These are phyloP conservation scores for Exophiala spinifera DNA, from an alignment of 2,329 filamentous ascomycete species.

Conservation along the genomic window DNA sequence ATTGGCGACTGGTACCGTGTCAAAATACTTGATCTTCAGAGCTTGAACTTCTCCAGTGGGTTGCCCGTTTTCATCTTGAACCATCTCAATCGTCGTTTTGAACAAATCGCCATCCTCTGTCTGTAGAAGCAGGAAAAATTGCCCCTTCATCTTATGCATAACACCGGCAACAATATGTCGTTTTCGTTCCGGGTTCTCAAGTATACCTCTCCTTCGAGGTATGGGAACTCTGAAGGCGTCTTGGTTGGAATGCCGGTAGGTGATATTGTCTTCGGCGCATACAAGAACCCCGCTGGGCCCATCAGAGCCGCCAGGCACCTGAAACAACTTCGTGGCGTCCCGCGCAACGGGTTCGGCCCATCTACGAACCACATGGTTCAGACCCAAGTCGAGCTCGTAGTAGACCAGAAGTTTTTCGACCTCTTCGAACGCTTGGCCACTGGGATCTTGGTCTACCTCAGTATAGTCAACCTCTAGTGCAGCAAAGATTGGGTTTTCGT, in stretches of 20 bases:
- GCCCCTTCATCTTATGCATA: conserved; percentile 96
- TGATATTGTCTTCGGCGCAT: conserved; percentile 90
- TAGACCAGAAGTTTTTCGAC: conserved; percentile 90
- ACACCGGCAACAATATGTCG: conserved; percentile 83
- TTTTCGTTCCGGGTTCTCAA: conserved; percentile 89
- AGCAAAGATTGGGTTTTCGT: conserved; percentile 95
- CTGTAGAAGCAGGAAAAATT: conserved; percentile 96
- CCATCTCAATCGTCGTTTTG: conserved; percentile 91
- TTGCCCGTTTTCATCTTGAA: conserved; percentile 73
- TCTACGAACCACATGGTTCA: conserved; percentile 95
- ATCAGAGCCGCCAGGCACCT: conserved; percentile 89
- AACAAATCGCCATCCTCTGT: conserved; percentile 98
- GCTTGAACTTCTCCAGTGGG: conserved; percentile 76
- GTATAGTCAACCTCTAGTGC: conserved; percentile 91
- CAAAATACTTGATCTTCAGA: conserved; percentile 95
- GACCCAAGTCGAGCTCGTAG: conserved; percentile 92
- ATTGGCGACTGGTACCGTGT: conserved; percentile 85
- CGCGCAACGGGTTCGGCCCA: conserved; percentile 94
- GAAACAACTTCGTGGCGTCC: conserved; percentile 84
- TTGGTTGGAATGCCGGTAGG: conserved; percentile 95
- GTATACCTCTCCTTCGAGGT: conserved; percentile 78
- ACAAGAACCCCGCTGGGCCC: conserved; percentile 93
- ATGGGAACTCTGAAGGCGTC: conserved; percentile 85
- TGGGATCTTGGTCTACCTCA: conserved; percentile 85
- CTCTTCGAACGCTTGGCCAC: conserved; percentile 75